phyloP scores from a whole-genome alignment of 306 rosid species.

The Medicago arabica region DNA sequence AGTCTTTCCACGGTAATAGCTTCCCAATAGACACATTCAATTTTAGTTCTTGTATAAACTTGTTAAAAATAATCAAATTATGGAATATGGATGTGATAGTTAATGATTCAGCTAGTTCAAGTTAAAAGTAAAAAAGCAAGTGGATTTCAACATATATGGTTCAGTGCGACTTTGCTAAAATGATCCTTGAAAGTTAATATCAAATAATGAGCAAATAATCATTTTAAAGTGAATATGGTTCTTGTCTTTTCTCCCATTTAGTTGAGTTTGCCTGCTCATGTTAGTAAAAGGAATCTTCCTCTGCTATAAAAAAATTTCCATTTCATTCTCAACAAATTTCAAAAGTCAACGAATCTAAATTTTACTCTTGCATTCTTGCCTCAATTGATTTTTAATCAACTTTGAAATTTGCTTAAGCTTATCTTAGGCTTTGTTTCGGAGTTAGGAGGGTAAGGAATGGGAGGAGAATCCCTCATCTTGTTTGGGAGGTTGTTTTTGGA shows the following conservation, averaged over 20 bases:
- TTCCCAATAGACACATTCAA: slow-evolving; percentile 27
- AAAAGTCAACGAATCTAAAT: not conserved
- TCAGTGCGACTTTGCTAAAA: not conserved
- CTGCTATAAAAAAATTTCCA: not conserved
- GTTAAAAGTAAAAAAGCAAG: not conserved
- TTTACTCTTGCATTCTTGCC: not conserved
- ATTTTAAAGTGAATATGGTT: slow-evolving; percentile 15
- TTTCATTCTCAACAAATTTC: slow-evolving; percentile 1
- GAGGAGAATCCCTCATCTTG: not conserved
- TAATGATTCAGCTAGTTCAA: slow-evolving; percentile 6
- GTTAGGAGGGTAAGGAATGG: not conserved
- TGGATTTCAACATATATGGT: not conserved
- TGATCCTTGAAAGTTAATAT: not conserved
- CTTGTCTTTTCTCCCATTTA: not conserved
- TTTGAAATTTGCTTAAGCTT: not conserved
- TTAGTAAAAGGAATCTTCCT: not conserved
- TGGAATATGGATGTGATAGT: slow-evolving; percentile 11
- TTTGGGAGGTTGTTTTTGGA: not conserved
- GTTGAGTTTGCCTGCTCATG: not conserved
- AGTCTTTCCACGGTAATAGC: slow-evolving; percentile 78
- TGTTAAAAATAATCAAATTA: slow-evolving; percentile 11
- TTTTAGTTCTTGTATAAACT: slow-evolving; percentile 30
- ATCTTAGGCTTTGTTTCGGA: not conserved
- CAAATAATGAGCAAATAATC: not conserved
- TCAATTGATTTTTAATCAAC: slow-evolving; percentile 13